Percentiles rank a stretch among this genome's conserved stretches.
Evolutionary conservation across 129 eudicot species (phyloP).

Genomic region (Glebionis coronaria): DNA sequence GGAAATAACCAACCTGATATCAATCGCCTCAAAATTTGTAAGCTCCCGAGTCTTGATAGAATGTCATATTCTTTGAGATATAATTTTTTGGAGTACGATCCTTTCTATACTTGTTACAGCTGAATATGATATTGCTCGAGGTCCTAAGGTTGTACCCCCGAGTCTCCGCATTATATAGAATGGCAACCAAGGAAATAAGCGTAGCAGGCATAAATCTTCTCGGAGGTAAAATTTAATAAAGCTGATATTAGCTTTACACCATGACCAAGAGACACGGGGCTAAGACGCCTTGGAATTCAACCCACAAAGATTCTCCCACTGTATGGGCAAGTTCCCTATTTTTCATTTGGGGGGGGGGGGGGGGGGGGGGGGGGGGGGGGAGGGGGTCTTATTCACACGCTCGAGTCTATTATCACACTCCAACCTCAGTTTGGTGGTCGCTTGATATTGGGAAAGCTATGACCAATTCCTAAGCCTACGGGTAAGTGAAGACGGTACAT

Average conservation of each 20-base stretch:
- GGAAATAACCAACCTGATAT: conserved; percentile 22
- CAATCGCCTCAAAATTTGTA: conserved; percentile 30
- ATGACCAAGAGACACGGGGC: conserved; percentile 32
- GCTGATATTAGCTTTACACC: conserved; percentile 30
- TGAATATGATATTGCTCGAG: conserved; percentile 29
- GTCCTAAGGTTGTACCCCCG: conserved; percentile 28
- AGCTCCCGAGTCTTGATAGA: neutral
- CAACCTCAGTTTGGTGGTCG: conserved; percentile 37
- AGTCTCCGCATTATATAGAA: conserved; percentile 21
- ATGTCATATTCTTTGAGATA: neutral
- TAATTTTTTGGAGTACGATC: neutral
- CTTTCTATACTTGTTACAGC: conserved; percentile 6
- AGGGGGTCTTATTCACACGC: conserved; percentile 37
- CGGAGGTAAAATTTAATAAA: conserved; percentile 20
- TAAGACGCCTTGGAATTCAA: conserved; percentile 26
- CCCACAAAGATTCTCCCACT: conserved; percentile 21
- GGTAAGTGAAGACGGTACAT: neutral
- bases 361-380: conserved; percentile 45
- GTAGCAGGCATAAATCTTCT: conserved; percentile 21
- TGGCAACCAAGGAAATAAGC: conserved; percentile 12
- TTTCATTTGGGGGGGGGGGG: no score
- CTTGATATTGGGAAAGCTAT: conserved; percentile 13
- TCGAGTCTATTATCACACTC: conserved; percentile 23
- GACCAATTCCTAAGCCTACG: neutral
- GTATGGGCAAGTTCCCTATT: conserved; percentile 19